These are phyloP conservation scores for Lecanoromycetidae sp. DNA, from an alignment of 2,329 filamentous ascomycete species.

Conservation along the genomic window DNA sequence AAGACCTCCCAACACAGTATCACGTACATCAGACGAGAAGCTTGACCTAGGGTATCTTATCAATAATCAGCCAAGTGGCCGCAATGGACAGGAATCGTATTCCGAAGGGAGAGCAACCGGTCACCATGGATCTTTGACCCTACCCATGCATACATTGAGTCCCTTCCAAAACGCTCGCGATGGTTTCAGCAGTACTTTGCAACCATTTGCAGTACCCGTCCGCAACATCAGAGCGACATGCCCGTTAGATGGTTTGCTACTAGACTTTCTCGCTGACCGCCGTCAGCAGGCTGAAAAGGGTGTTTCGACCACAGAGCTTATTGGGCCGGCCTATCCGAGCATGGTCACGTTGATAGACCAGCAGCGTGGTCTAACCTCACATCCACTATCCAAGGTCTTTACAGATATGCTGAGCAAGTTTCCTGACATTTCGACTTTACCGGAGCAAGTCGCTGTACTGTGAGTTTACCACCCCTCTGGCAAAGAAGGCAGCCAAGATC, in stretches of 20 bases:
- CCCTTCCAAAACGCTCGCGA: constrained; percentile 6
- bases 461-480: constrained; percentile 27
- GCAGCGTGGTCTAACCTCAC: constrained; percentile 47
- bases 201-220: constrained; percentile 16
- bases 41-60: constrained; percentile 64
- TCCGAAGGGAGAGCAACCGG: constrained; percentile 27
- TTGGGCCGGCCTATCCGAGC: constrained; percentile 67
- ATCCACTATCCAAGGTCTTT: constrained; percentile 73
- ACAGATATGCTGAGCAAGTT: constrained; percentile 71
- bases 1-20: constrained; percentile 43
- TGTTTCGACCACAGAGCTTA: constrained; percentile 49
- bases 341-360: constrained; percentile 70
- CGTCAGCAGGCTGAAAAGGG: constrained; percentile 55
- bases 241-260: constrained; percentile 63
- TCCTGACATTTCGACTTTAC: constrained; percentile 62
- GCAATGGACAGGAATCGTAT: constrained; percentile 7
- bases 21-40: constrained; percentile 48
- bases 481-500: no score
- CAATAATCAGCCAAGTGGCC: constrained; percentile 27
- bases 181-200: constrained; percentile 1
- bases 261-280: constrained; percentile 64
- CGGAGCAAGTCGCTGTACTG: constrained; percentile 69
- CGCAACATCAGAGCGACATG: constrained; percentile 56
- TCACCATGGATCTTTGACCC: constrained; percentile 30
- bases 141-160: constrained; percentile 34